Percentiles rank a stretch among this genome's conserved stretches.
phyloP scores from a whole-genome alignment of 768 basidiomycete species.

The Gloeophyllum trabeum region DNA sequence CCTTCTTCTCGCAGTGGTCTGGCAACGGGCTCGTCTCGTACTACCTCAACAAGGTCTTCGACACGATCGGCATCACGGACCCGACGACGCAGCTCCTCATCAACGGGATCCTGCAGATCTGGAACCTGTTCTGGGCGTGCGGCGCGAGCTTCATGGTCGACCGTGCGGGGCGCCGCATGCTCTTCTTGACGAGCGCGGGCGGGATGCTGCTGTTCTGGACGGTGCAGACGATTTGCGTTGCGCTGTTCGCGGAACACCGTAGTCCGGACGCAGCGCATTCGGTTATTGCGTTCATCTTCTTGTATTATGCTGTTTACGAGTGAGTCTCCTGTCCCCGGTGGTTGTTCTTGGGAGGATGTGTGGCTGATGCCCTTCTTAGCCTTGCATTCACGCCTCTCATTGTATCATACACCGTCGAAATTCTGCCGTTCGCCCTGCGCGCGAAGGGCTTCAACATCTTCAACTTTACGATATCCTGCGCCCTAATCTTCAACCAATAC shows the following conservation, averaged over 20 bases:
- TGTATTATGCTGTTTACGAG: slow-evolving; percentile 75
- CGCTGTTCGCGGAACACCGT: slow-evolving; percentile 35
- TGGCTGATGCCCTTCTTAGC: slow-evolving; percentile 17
- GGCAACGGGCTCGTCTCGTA: slow-evolving; percentile 79
- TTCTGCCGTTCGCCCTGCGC: slow-evolving; percentile 72
- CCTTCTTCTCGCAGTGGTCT: slow-evolving; percentile 82
- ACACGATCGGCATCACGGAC: slow-evolving; percentile 53
- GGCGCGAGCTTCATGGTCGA: slow-evolving; percentile 52
- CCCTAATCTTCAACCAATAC: slow-evolving; percentile 86
- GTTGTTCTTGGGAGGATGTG: neutral
- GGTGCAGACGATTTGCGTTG: slow-evolving; percentile 57
- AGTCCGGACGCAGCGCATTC: slow-evolving; percentile 43
- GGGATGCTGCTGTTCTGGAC: slow-evolving; percentile 59
- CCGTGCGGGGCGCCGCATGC: slow-evolving; percentile 52
- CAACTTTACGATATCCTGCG: slow-evolving; percentile 65
- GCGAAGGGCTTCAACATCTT: slow-evolving; percentile 82
- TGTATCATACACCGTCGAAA: slow-evolving; percentile 82
- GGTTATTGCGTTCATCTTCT: slow-evolving; percentile 76
- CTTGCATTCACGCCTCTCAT: slow-evolving; percentile 81
- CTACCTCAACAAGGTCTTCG: slow-evolving; percentile 69
- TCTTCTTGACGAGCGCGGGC: slow-evolving; percentile 51
- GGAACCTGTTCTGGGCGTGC: slow-evolving; percentile 61
- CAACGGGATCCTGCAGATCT: slow-evolving; percentile 79
- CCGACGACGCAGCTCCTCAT: slow-evolving; percentile 61
- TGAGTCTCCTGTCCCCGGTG: slow-evolving; percentile 19